Base-by-base conservation (phyloP, 73 alveolate genomes). In the Uronychia setigera region DNA sequence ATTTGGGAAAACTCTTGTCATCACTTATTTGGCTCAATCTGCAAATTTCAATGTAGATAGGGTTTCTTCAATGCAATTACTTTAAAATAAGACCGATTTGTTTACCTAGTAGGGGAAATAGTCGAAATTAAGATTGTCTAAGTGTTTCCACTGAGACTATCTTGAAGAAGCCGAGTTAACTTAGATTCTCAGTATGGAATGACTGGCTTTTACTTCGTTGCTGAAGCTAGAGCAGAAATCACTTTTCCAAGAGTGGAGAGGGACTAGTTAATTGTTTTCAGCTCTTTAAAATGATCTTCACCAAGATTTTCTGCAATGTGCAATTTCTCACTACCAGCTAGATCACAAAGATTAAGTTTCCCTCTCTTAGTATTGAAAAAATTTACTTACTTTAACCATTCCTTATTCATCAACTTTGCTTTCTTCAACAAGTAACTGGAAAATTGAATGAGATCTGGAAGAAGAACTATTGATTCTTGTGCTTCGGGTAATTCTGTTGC, bases 211-310 rank as follows among this genome's bases (percentile, higher is more conserved):
- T 76, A 46, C 29, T 80, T 87, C 31, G 60, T 76, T 57, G 81
- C 74, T 79, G 59, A 60, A 5, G 93, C 86, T 29, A 91, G 82
- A 0, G 81, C 46, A 32, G 80, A 81, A 0, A 91, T 91, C 5
- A 93, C 96, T 82, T 95, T 97, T n/a, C 99, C 99, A 29, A 97
- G 95, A 31, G 96, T 95, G 1, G 99, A 85, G 14, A 97, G 87
- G 0, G 99, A 95, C 79, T 86, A 74, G 80, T 97, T 97, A 57
- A 97, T 97, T 58, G 88, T 92, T 80, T 90, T 95, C 82, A 97
- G 84, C 86, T 97, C 99, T 58, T 81, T 85, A 35, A 97, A 75
- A 74, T 97, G 98, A 31, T 88, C 91, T 14, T 83, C 87, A 32
- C 82, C 82, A 95, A 95, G 89, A 19, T 74, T 91, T 28, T 94